Conservation (phyloP, 164 flowering plant species). For the Chloranthus sessilifolius region DNA sequence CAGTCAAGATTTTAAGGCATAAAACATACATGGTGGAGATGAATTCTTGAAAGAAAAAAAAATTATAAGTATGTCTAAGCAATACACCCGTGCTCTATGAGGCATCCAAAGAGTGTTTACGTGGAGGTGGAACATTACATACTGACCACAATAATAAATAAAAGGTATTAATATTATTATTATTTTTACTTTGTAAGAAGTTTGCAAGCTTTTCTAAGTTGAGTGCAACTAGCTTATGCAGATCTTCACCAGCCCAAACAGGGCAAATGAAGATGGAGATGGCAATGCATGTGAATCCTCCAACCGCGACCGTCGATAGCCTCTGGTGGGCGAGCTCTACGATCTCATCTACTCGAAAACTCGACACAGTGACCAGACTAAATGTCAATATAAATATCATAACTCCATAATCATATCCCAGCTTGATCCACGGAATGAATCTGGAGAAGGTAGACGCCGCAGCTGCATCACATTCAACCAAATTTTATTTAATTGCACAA, state of each 20-base stretch:
- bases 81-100: not conserved
- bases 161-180: not conserved
- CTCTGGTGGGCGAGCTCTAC: not conserved
- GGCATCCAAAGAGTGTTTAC: not conserved
- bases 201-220: constrained; percentile 4
- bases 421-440: constrained; percentile 2
- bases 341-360: constrained; percentile 2
- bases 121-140: not conserved
- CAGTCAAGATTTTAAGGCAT: too few species aligned
- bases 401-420: constrained; percentile 2
- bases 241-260: constrained; percentile 4
- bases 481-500: not conserved
- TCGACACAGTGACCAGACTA: constrained; percentile 4
- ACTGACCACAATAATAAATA: not conserved
- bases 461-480: not conserved
- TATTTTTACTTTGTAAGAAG: not conserved
- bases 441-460: constrained; percentile 1
- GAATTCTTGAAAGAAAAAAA: not conserved
- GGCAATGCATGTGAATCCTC: not conserved
- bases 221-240: not conserved
- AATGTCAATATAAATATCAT: constrained; percentile 5
- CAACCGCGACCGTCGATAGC: not conserved
- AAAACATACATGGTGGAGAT: not conserved
- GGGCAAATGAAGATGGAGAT: not conserved
- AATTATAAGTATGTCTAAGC: not conserved